phyloP scores from a whole-genome alignment of 2,329 filamentous ascomycete genomes.

The Colletotrichum lini region DNA sequence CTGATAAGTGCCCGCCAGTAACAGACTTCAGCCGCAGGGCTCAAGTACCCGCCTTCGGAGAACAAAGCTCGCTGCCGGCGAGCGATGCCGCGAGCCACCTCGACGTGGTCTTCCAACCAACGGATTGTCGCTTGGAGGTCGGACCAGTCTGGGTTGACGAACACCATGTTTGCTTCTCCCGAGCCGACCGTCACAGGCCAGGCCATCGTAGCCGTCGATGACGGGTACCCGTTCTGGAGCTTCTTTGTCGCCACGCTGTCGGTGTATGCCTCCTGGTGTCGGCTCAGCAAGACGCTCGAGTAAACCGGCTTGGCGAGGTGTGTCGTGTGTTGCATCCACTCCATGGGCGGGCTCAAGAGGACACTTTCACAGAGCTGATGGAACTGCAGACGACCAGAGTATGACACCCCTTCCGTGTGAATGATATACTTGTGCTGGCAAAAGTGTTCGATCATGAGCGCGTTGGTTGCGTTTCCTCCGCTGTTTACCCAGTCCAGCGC shows the following conservation, averaged over 20 bases:
- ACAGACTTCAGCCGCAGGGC: constrained; percentile 65
- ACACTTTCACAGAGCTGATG: constrained; percentile 66
- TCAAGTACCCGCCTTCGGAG: constrained; percentile 60
- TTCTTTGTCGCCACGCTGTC: background rate
- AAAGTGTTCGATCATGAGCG: constrained; percentile 64
- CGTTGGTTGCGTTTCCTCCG: constrained; percentile 57
- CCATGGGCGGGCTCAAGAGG: constrained; percentile 62
- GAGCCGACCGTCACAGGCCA: constrained; percentile 57
- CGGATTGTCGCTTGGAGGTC: constrained; percentile 62
- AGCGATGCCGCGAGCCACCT: constrained; percentile 62
- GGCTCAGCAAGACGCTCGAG: constrained; percentile 49
- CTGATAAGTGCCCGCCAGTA: constrained; percentile 66
- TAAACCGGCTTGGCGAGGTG: constrained; percentile 63
- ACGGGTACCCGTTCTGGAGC: background rate
- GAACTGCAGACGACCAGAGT: constrained; percentile 66
- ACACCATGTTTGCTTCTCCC: constrained; percentile 63
- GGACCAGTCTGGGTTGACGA: constrained; percentile 65
- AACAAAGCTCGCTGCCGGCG: constrained; percentile 61
- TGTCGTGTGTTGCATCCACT: constrained; percentile 65
- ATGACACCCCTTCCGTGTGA: constrained; percentile 68
- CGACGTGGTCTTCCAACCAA: constrained; percentile 61
- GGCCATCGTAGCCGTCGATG: constrained; percentile 36
- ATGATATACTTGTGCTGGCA: constrained; percentile 66
- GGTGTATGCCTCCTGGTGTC: background rate
- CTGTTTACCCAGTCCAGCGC: constrained; percentile 54